A percentile compares a stretch with the other conserved stretches of the same genome.
Evolutionary conservation across 2,329 filamentous ascomycete genomes (phyloP).

Genomic region (Trichoderma endophyticum): DNA sequence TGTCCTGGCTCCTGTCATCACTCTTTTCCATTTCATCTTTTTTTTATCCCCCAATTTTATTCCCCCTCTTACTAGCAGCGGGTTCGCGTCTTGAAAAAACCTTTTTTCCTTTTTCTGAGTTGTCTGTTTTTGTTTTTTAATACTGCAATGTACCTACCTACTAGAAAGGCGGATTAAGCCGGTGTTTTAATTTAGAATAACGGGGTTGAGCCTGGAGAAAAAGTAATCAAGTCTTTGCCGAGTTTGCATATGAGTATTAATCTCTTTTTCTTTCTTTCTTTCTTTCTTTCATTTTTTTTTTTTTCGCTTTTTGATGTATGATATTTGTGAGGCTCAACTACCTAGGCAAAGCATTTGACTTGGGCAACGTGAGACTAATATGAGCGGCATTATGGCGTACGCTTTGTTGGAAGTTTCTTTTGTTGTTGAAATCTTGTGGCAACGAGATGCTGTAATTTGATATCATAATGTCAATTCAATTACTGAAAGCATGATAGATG

Average conservation of each 20-base stretch:
- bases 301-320: not conserved
- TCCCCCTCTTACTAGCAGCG: not conserved
- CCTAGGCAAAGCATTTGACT: not conserved
- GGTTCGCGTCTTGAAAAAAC: not conserved
- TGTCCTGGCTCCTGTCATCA: not conserved
- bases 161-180: conserved; percentile 4
- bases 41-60: not conserved
- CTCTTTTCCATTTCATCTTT: not conserved
- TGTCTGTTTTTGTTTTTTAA: not conserved
- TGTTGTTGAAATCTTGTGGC: not conserved
- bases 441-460: not conserved
- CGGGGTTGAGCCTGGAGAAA: conserved; percentile 13
- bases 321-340: not conserved
- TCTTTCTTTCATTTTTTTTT: not conserved
- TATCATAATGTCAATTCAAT: not conserved
- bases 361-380: not conserved
- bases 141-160: conserved; percentile 3
- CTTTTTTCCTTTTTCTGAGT: not conserved
- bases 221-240: not conserved
- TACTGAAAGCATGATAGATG: not conserved
- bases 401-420: not conserved
- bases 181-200: conserved; percentile 17
- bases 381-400: not conserved
- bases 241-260: not conserved
- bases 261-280: not conserved